Percentiles rank a stretch among this genome's conserved stretches.
Conservation (phyloP, 495 filamentous ascomycete genomes). For the Hypoxylon lenormandii region DNA sequence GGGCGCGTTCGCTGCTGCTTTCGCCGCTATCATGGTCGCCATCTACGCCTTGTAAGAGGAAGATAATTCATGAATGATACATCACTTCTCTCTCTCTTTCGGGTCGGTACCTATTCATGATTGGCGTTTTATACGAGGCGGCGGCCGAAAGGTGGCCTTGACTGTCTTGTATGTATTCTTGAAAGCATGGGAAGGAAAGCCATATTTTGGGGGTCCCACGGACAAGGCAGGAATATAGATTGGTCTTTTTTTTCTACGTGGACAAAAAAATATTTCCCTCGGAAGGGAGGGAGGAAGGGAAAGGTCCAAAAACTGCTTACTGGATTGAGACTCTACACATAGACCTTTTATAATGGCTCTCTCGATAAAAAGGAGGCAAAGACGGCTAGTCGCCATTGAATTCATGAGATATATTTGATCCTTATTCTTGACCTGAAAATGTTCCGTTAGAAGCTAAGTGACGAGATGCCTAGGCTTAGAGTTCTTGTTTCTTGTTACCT, state of each 20-base stretch:
- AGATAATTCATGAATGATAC: not conserved
- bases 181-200: constrained; percentile 18
- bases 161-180: constrained; percentile 21
- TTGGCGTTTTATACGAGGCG: constrained; percentile 32
- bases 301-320: constrained; percentile 18
- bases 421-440: not conserved
- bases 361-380: constrained; percentile 18
- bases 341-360: constrained; percentile 38
- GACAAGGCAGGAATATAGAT: constrained; percentile 40
- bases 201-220: not conserved
- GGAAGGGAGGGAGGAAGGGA: not conserved
- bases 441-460: not conserved
- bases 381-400: constrained; percentile 32
- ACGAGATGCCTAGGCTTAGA: not conserved
- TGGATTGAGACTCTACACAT: constrained; percentile 19
- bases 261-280: constrained; percentile 32
- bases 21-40: constrained; percentile 48
- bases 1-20: constrained; percentile 46
- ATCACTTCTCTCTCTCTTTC: constrained; percentile 6
- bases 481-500: not conserved
- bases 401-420: constrained; percentile 35
- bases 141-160: constrained; percentile 22
- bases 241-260: constrained; percentile 13
- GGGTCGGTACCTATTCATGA: constrained; percentile 14
- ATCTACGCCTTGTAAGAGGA: constrained; percentile 48